Conservation (phyloP, 139 green algal genomes). For the Micractinium conductrix region DNA sequence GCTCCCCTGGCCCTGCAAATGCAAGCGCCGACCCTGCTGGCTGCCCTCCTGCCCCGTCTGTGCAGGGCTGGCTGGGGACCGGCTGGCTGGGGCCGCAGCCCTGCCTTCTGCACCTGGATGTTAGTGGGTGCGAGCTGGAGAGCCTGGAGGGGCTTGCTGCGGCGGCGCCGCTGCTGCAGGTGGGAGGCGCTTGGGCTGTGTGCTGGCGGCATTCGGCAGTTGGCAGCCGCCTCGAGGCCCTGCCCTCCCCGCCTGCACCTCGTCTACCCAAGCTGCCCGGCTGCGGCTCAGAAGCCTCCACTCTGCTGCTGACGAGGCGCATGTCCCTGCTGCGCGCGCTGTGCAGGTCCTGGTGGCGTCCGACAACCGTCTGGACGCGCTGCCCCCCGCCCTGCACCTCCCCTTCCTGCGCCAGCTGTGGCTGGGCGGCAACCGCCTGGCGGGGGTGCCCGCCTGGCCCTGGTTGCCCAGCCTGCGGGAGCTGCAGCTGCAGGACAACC, state of each 20-base stretch:
- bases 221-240: too few relatives aligned
- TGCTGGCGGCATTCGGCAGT: too few relatives aligned
- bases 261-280: too few relatives aligned
- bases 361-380: neutral
- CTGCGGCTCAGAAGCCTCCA: too few relatives aligned
- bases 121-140: neutral
- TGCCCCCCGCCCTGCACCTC: slow-evolving; percentile 22
- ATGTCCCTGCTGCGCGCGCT: neutral
- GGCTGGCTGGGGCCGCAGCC: slow-evolving; percentile 3
- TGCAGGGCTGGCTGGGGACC: too few relatives aligned
- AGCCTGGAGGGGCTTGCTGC: slow-evolving; percentile 12
- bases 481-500: slow-evolving; percentile 24
- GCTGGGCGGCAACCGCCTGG: slow-evolving; percentile 20
- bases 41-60: too few relatives aligned
- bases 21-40: too few relatives aligned
- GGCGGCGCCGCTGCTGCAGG: slow-evolving; percentile 14
- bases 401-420: slow-evolving; percentile 33
- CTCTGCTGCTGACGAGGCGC: too few relatives aligned
- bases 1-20: too few relatives aligned
- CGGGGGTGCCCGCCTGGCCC: neutral
- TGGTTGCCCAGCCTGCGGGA: slow-evolving; percentile 36
- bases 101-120: slow-evolving; percentile 18
- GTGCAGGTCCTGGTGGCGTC: slow-evolving; percentile 1
- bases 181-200: neutral
- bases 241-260: too few relatives aligned